Conservation (phyloP, 352 stramenopile genomes). For the Blastocystis sp. region DNA sequence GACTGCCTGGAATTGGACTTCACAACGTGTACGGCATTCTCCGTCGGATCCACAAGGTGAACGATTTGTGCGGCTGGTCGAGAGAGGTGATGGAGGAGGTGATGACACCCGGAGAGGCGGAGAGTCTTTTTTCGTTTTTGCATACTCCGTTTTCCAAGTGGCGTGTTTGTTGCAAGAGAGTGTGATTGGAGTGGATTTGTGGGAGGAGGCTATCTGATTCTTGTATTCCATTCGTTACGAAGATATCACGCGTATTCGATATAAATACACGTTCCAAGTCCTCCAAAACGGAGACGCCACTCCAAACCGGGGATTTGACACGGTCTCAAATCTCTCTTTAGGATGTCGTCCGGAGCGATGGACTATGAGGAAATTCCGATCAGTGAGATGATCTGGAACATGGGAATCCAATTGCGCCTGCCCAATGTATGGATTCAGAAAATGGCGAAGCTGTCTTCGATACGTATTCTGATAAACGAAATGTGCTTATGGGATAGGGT, state of each 20-base stretch:
- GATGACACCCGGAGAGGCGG: slow-evolving; percentile 6
- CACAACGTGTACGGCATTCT: slow-evolving; percentile 48
- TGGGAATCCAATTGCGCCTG: background rate
- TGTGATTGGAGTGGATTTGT: background rate
- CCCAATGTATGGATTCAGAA: background rate
- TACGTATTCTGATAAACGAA: background rate
- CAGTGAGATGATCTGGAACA: slow-evolving; percentile 7
- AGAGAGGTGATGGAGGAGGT: background rate
- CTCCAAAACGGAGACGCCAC: no score
- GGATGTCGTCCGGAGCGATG: background rate
- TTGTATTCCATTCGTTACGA: no score
- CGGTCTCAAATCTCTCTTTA: no score
- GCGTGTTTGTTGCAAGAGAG: background rate
- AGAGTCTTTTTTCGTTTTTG: slow-evolving; percentile 10
- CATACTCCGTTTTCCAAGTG: slow-evolving; percentile 31
- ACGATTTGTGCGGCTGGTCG: slow-evolving; percentile 19
- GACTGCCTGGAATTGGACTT: background rate
- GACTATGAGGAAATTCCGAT: slow-evolving; percentile 33
- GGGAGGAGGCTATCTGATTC: background rate
- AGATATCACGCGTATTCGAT: no score
- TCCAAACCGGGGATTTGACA: no score
- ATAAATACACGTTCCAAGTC: no score
- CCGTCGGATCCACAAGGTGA: slow-evolving; percentile 20
- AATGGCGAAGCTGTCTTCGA: background rate
- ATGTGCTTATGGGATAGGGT: background rate